phyloP scores from a whole-genome alignment of 768 basidiomycete genomes.

The Amanita muscaria region DNA sequence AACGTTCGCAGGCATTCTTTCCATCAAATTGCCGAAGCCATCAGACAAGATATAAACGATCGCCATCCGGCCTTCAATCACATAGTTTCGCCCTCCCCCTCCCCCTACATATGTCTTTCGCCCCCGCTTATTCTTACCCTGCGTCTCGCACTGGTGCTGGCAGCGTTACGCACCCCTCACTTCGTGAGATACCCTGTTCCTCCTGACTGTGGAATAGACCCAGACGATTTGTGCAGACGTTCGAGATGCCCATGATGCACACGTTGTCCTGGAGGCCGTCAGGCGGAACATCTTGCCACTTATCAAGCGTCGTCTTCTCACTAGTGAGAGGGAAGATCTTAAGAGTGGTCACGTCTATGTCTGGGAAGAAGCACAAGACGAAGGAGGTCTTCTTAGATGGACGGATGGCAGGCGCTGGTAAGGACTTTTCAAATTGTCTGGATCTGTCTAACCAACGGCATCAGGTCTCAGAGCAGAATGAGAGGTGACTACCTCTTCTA shows the following conservation, averaged over 20 bases:
- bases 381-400: conserved; percentile 62
- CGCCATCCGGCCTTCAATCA: conserved; percentile 3
- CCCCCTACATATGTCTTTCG: conserved; percentile 16
- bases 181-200: conserved; percentile 26
- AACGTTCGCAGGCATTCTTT: conserved; percentile 14
- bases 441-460: background rate
- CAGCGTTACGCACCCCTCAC: conserved; percentile 39
- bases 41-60: conserved; percentile 15
- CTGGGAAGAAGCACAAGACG: conserved; percentile 81
- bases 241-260: conserved; percentile 73
- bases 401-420: conserved; percentile 78
- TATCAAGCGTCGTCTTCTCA: conserved; percentile 60
- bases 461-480: conserved; percentile 81
- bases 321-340: conserved; percentile 61
- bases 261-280: conserved; percentile 69
- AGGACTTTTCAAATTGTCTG: conserved; percentile 7
- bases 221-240: conserved; percentile 39
- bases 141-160: conserved; percentile 14
- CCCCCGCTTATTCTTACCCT: conserved; percentile 14
- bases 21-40: conserved; percentile 37
- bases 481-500: conserved; percentile 77
- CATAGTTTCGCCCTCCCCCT: conserved; percentile 10
- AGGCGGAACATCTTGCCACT: conserved; percentile 61
- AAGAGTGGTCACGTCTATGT: conserved; percentile 72
- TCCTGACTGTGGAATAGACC: background rate